Base-by-base conservation (phyloP, 495 filamentous ascomycete genomes). In the Penicillium antarcticum region DNA sequence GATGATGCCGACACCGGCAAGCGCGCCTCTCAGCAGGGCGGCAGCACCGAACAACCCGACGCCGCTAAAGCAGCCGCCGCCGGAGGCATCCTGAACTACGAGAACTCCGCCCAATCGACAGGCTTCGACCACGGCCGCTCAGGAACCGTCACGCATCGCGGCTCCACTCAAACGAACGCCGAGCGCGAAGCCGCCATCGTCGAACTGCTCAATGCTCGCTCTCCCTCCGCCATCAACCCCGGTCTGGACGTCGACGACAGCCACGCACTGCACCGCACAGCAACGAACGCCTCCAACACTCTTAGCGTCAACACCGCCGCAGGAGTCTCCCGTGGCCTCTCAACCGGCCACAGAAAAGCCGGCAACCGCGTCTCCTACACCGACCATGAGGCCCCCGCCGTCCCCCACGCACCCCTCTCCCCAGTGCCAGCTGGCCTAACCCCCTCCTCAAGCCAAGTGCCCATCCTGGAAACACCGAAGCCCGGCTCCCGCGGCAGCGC, bases 181-280 rank as follows among this genome's bases (percentile, higher is more conserved):
- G 29, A 63, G 42, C 67, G 67, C 19, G 77, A 80, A 57, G 72
- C 62, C 1, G 62, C 63, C 24, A 74, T 73, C 35, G 64, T 76
- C 34, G 72, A 70, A 21, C 61, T 66, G 4, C 62, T 79, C 24
- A 78, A 78, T 53, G 55, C 62, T 5, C 74, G 79, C 48, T 58
- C 66, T 1, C 68, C 68, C 6, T 29, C 26, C 1, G 66, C 66
- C n/a, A 66, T 64, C 10, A 75, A 79, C 43, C 47, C 61, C 5
- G 57, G 62, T 32, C 65, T 70, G 21, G 66, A 69, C 42, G 45
- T 52, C 23, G 53, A 51, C 33, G 64, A 74, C 14, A 17, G 11
- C 19, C 14, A 52, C 2, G 59, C 67, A 17, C 57, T 65, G 26
- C 63, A 69, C 52, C 69, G 66, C 45, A 59, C 64, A 0, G 58